Conservation (phyloP, 768 basidiomycete genomes). For the Phylloporus scabripes region DNA sequence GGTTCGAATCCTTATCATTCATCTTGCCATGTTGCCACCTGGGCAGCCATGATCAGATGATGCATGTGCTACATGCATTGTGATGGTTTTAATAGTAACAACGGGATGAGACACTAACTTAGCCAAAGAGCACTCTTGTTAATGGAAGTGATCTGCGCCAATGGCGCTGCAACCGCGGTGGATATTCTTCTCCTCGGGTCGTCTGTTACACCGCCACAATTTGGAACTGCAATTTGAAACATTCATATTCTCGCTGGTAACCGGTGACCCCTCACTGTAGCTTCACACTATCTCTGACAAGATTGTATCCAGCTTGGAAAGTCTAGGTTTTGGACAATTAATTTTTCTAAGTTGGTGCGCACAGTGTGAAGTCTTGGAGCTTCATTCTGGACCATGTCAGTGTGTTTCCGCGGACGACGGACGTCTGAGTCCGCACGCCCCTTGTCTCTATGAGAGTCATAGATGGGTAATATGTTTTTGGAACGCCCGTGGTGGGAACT, state of each 20-base stretch:
- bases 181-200: background rate
- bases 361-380: background rate
- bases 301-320: background rate
- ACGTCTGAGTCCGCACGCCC: background rate
- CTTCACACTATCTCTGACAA: too few species aligned
- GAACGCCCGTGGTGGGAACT: constrained; percentile 1
- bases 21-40: too few species aligned
- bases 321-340: background rate
- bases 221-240: background rate
- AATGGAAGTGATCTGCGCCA: background rate
- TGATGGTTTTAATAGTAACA: background rate
- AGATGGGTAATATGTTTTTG: background rate
- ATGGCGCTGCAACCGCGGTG: background rate
- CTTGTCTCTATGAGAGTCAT: constrained; percentile 2
- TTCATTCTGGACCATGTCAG: background rate
- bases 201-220: background rate
- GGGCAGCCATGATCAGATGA: background rate
- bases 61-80: background rate
- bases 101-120: background rate
- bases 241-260: too few species aligned
- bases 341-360: background rate
- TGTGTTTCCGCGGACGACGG: constrained; percentile 15
- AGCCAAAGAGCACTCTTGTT: too few species aligned
- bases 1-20: too few species aligned
- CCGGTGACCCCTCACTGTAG: background rate